Evolutionary conservation across 108 stramenopile genomes (phyloP).

Genomic region (Phaeodactylum tricornutum): DNA sequence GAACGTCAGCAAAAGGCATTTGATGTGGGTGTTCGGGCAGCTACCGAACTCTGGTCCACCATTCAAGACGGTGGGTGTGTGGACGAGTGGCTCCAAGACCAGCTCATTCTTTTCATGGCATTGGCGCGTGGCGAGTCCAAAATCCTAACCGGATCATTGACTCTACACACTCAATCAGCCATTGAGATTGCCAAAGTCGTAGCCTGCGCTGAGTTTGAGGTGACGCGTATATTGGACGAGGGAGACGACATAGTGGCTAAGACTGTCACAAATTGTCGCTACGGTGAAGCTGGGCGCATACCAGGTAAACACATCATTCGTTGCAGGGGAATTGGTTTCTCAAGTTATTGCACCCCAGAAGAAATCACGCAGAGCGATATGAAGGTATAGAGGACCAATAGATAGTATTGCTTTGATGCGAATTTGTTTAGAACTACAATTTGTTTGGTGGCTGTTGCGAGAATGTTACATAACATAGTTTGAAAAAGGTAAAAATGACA

Average conservation of each 20-base stretch:
- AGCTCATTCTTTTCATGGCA: slow-evolving; percentile 62
- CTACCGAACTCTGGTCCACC: slow-evolving; percentile 30
- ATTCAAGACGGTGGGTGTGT: slow-evolving; percentile 45
- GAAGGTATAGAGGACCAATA: no score
- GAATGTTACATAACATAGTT: no score
- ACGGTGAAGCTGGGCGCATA: slow-evolving; percentile 25
- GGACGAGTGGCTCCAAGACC: slow-evolving; percentile 62
- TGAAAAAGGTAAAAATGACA: no score
- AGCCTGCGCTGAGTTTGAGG: neutral
- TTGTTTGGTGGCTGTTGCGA: no score
- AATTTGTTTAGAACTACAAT: no score
- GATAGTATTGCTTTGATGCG: no score
- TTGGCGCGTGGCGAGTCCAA: slow-evolving; percentile 45
- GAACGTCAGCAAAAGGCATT: slow-evolving; percentile 22
- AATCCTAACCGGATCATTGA: slow-evolving; percentile 41
- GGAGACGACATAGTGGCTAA: neutral
- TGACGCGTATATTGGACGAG: neutral
- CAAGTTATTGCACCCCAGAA: no score
- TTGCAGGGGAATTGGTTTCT: slow-evolving; percentile 22
- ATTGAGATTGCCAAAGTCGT: slow-evolving; percentile 31
- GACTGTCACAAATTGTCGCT: neutral
- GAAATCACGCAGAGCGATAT: no score
- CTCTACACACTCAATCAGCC: slow-evolving; percentile 54
- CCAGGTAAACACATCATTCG: slow-evolving; percentile 30
- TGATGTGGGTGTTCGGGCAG: slow-evolving; percentile 28